A percentile compares a stretch with the other conserved stretches of the same genome.
phyloP scores from a whole-genome alignment of 202 grass and related monocot species.

The Digitaria exilis region DNA sequence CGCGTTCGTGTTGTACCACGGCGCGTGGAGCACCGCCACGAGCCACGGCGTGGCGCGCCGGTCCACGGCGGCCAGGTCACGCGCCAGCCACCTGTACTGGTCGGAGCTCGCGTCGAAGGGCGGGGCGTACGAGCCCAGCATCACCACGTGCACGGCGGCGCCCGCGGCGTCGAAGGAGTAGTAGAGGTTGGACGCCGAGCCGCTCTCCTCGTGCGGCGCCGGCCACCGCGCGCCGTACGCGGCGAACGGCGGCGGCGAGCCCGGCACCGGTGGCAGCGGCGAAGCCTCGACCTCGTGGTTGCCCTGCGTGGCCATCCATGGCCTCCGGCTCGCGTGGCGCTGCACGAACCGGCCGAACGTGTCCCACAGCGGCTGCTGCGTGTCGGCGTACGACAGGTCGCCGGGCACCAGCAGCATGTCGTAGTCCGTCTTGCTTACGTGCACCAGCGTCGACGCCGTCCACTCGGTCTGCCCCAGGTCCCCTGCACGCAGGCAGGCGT shows the following conservation, averaged over 20 bases:
- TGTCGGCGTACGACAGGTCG: conserved; percentile 85
- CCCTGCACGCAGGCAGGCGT: conserved; percentile 48
- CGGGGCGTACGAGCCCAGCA: conserved; percentile 83
- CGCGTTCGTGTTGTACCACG: conserved; percentile 94
- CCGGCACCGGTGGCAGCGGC: conserved; percentile 12
- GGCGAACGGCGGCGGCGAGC: conserved; percentile 47
- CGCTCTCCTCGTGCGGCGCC: conserved; percentile 77
- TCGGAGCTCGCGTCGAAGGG: conserved; percentile 48
- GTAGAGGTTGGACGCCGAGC: conserved; percentile 78
- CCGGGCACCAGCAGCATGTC: conserved; percentile 87
- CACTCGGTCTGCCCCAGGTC: conserved; percentile 90
- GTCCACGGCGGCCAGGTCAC: conserved; percentile 72
- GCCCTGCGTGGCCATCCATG: conserved; percentile 90
- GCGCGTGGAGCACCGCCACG: conserved; percentile 66
- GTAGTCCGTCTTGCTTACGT: conserved; percentile 53
- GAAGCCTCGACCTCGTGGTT: conserved; percentile 85
- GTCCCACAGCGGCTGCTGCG: conserved; percentile 84
- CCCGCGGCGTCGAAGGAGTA: conserved; percentile 80
- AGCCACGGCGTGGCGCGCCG: conserved; percentile 71
- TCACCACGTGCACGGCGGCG: conserved; percentile 59
- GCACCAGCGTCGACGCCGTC: conserved; percentile 80
- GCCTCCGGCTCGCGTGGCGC: conserved; percentile 58
- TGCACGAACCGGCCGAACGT: conserved; percentile 84
- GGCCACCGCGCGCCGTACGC: conserved; percentile 67
- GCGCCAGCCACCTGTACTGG: conserved; percentile 75